A percentile compares a stretch with the other conserved stretches of the same genome.
These are phyloP conservation scores for Trichosporon inkin DNA, from an alignment of 1,284 basidiomycete genomes.

Conservation along the genomic window DNA sequence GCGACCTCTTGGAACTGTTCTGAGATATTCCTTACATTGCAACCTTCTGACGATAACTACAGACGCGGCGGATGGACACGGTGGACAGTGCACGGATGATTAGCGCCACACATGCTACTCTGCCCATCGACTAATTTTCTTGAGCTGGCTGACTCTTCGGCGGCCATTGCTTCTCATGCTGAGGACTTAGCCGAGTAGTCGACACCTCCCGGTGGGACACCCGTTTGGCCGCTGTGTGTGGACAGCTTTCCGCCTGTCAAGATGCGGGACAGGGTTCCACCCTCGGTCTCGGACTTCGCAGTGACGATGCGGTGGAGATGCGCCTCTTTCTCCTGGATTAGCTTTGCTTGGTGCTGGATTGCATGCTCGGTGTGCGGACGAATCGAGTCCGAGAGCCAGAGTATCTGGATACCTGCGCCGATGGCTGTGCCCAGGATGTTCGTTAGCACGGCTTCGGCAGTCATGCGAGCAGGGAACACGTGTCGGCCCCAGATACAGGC, in stretches of 20 bases:
- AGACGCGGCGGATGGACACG: neutral
- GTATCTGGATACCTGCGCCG: conserved; percentile 17
- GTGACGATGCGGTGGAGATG: conserved; percentile 19
- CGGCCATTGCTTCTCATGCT: too few relatives aligned
- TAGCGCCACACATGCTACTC: too few relatives aligned
- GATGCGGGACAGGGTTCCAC: neutral
- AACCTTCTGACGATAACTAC: too few relatives aligned
- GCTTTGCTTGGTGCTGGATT: neutral
- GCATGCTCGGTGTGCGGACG: conserved; percentile 12
- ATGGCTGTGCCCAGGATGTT: conserved; percentile 16
- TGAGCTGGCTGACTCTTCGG: too few relatives aligned
- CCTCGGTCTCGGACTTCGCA: conserved; percentile 2
- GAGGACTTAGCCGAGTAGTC: neutral
- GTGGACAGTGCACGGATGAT: too few relatives aligned
- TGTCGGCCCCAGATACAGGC: conserved; percentile 13
- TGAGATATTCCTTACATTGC: too few relatives aligned
- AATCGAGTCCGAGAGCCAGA: conserved; percentile 19
- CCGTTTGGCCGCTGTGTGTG: neutral
- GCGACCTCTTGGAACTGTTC: too few relatives aligned
- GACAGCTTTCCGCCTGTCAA: neutral
- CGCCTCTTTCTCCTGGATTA: conserved; percentile 4
- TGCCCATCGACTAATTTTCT: too few relatives aligned
- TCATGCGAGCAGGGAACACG: conserved; percentile 14
- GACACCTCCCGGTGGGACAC: neutral
- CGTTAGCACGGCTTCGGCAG: conserved; percentile 13